Conservation (phyloP, 2,329 filamentous ascomycete species). For the Fusarium cyanostomum region DNA sequence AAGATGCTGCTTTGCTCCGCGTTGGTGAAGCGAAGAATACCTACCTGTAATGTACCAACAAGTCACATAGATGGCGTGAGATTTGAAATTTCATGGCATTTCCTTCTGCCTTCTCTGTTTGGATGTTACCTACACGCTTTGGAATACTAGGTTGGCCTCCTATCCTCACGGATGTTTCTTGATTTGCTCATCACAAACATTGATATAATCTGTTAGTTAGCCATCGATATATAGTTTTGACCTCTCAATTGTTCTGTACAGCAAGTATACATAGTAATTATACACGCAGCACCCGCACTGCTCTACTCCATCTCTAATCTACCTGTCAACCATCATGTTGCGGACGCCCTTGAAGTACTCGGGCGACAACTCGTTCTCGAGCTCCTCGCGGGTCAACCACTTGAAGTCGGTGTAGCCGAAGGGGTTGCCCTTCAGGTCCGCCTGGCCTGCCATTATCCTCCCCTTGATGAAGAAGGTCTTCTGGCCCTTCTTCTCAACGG, state of each 20-base stretch:
- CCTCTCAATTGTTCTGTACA: conserved; percentile 39
- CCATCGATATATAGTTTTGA: neutral
- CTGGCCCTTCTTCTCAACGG: conserved; percentile 64
- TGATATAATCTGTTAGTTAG: neutral
- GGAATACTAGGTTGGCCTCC: no score
- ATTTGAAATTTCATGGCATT: neutral
- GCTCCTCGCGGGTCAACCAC: conserved; percentile 92
- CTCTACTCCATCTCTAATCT: conserved; percentile 40
- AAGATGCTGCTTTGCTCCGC: conserved; percentile 19
- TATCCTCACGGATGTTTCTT: neutral
- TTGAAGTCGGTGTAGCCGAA: conserved; percentile 83
- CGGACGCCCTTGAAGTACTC: conserved; percentile 79
- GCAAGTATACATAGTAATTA: conserved; percentile 45
- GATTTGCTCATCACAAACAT: neutral
- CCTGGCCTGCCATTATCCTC: conserved; percentile 97
- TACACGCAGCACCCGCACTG: conserved; percentile 41
- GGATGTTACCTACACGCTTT: no score
- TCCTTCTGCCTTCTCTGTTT: neutral
- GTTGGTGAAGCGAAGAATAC: conserved; percentile 27
- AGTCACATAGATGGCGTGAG: neutral
- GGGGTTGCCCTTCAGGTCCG: conserved; percentile 76
- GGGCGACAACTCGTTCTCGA: conserved; percentile 70
- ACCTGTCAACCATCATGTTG: conserved; percentile 87
- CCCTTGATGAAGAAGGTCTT: conserved; percentile 98
- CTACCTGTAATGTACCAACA: conserved; percentile 22